Percentiles rank a stretch among this genome's conserved stretches.
phyloP scores from a whole-genome alignment of 2,329 filamentous ascomycete species.

The Stachybotrys chlorohalonatus region DNA sequence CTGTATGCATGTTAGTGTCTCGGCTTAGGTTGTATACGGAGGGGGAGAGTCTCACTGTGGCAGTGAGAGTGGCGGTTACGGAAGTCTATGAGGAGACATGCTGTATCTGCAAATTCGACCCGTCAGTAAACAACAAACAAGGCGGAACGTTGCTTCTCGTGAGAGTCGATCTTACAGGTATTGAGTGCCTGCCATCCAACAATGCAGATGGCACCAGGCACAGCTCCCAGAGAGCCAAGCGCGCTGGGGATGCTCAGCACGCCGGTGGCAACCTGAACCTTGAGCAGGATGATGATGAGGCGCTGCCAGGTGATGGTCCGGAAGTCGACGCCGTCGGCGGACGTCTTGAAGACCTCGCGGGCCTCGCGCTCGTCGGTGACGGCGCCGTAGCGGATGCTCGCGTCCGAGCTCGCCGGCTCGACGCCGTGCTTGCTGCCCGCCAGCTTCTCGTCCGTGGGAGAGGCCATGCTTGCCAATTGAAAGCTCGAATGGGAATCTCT shows the following conservation, averaged over 20 bases:
- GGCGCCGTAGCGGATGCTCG: background rate
- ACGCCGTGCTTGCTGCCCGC: background rate
- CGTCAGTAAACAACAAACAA: background rate
- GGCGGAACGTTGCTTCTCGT: background rate
- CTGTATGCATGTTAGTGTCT: conserved; percentile 1
- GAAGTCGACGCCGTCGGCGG: conserved; percentile 16
- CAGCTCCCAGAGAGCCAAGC: conserved; percentile 5
- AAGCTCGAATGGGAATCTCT: too few relatives aligned
- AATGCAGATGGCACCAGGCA: conserved; percentile 7
- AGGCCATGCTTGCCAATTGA: background rate
- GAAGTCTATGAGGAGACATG: conserved; percentile 13
- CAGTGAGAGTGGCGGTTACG: conserved; percentile 14
- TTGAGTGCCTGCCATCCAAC: conserved; percentile 17
- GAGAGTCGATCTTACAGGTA: conserved; percentile 11
- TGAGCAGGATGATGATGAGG: conserved; percentile 29
- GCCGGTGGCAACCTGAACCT: conserved; percentile 18
- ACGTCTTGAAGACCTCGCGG: conserved; percentile 15
- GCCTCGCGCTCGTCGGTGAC: background rate
- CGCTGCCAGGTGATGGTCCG: conserved; percentile 27
- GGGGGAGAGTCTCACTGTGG: conserved; percentile 8
- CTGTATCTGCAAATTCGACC: conserved; percentile 7
- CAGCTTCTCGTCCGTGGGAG: background rate
- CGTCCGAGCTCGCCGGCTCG: background rate
- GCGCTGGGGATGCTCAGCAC: conserved; percentile 13
- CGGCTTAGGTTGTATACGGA: background rate